A percentile compares a stretch with the other conserved stretches of the same genome.
Evolutionary conservation across 1,284 basidiomycete species (phyloP).

Genomic region (Fistulina hepatica): DNA sequence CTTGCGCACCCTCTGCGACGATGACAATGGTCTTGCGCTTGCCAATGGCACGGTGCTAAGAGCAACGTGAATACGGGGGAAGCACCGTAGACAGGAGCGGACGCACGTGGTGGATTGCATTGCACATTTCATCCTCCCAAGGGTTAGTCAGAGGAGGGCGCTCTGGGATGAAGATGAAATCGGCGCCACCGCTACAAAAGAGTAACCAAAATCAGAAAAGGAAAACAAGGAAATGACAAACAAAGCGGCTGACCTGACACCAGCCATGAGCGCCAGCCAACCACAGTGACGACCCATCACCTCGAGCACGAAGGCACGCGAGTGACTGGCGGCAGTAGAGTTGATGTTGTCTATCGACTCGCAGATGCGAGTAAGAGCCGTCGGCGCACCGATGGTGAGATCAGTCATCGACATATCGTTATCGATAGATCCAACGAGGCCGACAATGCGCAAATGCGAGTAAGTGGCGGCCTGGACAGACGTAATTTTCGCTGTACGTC

Average conservation of each 20-base stretch:
- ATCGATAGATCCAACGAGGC: slow-evolving; percentile 96
- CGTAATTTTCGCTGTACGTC: slow-evolving; percentile 66
- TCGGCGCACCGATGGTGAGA: slow-evolving; percentile 92
- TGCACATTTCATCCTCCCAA: slow-evolving; percentile 92
- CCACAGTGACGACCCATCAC: slow-evolving; percentile 99
- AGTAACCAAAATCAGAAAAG: slow-evolving; percentile 9
- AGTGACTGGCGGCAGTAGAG: slow-evolving; percentile 92
- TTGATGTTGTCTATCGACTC: slow-evolving; percentile 98
- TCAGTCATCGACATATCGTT: slow-evolving; percentile 99
- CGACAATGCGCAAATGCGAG: slow-evolving; percentile 88
- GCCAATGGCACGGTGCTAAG: slow-evolving; percentile 79
- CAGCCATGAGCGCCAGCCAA: slow-evolving; percentile 91
- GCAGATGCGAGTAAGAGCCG: slow-evolving; percentile 92
- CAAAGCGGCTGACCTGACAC: slow-evolving; percentile 56
- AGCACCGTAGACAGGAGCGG: not conserved
- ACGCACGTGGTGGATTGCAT: slow-evolving; percentile 67
- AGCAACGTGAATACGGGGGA: slow-evolving; percentile 4
- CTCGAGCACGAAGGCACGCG: slow-evolving; percentile 95
- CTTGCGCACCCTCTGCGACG: slow-evolving; percentile 92
- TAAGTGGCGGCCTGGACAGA: slow-evolving; percentile 62
- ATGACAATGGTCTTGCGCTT: slow-evolving; percentile 99
- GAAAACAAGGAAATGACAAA: not conserved
- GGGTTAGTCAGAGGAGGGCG: slow-evolving; percentile 67
- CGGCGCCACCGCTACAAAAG: slow-evolving; percentile 69
- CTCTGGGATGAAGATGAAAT: slow-evolving; percentile 97